Evolutionary conservation across 768 basidiomycete species (phyloP).

Genomic region (Hygrophorus pudorinus): DNA sequence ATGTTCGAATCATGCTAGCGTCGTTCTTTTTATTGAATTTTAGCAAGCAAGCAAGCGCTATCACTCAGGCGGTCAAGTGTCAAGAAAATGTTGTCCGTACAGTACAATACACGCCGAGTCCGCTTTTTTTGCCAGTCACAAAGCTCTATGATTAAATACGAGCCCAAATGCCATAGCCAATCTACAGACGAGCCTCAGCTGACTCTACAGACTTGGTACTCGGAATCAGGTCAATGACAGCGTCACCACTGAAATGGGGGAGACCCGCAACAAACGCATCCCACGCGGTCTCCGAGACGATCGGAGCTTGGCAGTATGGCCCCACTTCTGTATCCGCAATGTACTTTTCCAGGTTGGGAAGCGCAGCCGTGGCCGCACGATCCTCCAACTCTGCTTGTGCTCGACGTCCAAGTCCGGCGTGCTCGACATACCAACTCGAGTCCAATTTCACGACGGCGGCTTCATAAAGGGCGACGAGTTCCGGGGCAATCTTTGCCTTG

Average conservation of each 20-base stretch:
- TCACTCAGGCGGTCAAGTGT: no score
- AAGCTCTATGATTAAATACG: no score
- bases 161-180: no score
- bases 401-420: constrained; percentile 36
- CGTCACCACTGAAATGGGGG: no score
- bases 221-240: no score
- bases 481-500: constrained; percentile 30
- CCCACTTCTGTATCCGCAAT: constrained; percentile 36
- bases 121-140: no score
- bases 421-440: constrained; percentile 51
- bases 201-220: no score
- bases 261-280: constrained; percentile 32
- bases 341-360: constrained; percentile 31
- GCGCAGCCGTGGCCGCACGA: constrained; percentile 30
- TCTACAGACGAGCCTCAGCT: no score
- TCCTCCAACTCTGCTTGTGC: constrained; percentile 40
- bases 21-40: neutral
- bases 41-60: no score
- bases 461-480: constrained; percentile 48
- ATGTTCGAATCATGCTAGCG: constrained; percentile 7
- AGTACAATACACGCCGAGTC: no score
- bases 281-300: constrained; percentile 41
- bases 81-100: no score
- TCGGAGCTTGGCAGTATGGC: constrained; percentile 42
- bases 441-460: constrained; percentile 42